Evolutionary conservation across 2,329 filamentous ascomycete genomes (phyloP).

Genomic region (Cryphonectria parasitica): DNA sequence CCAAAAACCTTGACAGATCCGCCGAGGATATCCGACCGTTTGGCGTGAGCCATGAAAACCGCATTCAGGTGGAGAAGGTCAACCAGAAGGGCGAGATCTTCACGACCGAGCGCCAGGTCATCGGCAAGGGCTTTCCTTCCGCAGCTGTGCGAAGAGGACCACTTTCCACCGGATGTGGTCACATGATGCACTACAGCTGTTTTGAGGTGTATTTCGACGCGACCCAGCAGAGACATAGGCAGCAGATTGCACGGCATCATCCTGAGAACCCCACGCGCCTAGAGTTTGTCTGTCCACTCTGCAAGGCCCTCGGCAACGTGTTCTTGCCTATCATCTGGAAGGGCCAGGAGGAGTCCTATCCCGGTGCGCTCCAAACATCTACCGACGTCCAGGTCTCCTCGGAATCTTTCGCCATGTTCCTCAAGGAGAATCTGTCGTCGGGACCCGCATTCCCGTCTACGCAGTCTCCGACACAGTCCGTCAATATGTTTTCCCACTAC

Average conservation of each 20-base stretch:
- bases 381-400: conserved; percentile 37
- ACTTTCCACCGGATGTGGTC: conserved; percentile 88
- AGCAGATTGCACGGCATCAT: conserved; percentile 93
- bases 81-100: conserved; percentile 73
- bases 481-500: conserved; percentile 45
- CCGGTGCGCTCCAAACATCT: conserved; percentile 68
- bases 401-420: conserved; percentile 65
- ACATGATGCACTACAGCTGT: conserved; percentile 98
- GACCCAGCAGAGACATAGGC: conserved; percentile 79
- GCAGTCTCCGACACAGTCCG: conserved; percentile 27
- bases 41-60: conserved; percentile 87
- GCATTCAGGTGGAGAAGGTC: conserved; percentile 74
- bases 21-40: conserved; percentile 85
- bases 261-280: conserved; percentile 78
- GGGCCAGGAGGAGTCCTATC: conserved; percentile 82
- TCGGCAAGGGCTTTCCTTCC: conserved; percentile 87
- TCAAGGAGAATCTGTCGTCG: conserved; percentile 41
- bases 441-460: not conserved
- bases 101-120: conserved; percentile 74
- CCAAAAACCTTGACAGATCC: conserved; percentile 80
- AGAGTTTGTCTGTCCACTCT: conserved; percentile 95
- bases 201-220: conserved; percentile 91
- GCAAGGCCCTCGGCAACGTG: conserved; percentile 93
- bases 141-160: conserved; percentile 71
- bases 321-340: conserved; percentile 97